Conservation (phyloP, 129 eudicot genomes). For the Rutidosis leptorrhynchoides region DNA sequence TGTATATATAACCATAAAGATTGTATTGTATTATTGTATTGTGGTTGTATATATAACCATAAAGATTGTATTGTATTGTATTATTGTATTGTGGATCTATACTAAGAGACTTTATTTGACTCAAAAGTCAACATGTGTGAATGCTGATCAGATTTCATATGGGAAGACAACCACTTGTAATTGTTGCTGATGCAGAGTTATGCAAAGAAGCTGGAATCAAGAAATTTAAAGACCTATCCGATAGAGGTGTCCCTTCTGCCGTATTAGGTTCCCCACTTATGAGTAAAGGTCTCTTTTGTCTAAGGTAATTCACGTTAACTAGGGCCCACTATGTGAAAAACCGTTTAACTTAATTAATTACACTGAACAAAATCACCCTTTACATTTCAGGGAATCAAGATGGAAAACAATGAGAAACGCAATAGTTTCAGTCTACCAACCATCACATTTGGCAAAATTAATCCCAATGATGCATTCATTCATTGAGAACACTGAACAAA, state of each 20-base stretch:
- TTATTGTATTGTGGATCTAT: no score
- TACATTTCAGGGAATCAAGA: slow-evolving; percentile 68
- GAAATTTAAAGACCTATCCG: slow-evolving; percentile 74
- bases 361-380: no score
- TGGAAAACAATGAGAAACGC: slow-evolving; percentile 97
- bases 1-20: no score
- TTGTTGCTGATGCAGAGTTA: slow-evolving; percentile 89
- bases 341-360: no score
- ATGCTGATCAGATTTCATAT: slow-evolving; percentile 67
- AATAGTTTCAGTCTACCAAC: slow-evolving; percentile 86
- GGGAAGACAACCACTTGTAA: slow-evolving; percentile 93
- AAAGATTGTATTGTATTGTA: no score
- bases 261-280: slow-evolving; percentile 92
- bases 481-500: slow-evolving; percentile 49
- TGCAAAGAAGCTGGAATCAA: slow-evolving; percentile 89
- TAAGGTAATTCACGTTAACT: slow-evolving; percentile 60
- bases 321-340: no score
- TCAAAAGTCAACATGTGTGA: slow-evolving; percentile 22
- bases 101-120: neutral
- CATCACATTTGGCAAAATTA: slow-evolving; percentile 78
- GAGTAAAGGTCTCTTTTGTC: slow-evolving; percentile 81
- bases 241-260: slow-evolving; percentile 96
- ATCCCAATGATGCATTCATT: slow-evolving; percentile 81
- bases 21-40: no score
- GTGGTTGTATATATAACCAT: no score